These are phyloP conservation scores for Pontederia paniculata DNA, from an alignment of 176 grass and related monocot species.

Conservation along the genomic window DNA sequence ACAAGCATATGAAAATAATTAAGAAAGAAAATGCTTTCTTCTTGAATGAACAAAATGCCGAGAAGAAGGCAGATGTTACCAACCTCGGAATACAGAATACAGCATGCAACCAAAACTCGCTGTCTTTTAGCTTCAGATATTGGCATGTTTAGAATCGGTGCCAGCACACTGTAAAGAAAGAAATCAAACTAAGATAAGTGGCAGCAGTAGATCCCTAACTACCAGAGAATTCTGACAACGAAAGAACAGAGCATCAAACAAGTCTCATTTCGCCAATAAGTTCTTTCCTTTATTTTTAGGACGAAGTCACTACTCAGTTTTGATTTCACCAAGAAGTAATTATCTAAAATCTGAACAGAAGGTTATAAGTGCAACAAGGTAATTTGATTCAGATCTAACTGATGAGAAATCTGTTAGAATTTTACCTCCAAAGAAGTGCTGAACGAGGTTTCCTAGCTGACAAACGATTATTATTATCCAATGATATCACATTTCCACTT, in stretches of 20 bases:
- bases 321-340: too few relatives aligned
- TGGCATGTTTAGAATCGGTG: constrained; percentile 94
- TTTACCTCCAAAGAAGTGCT: constrained; percentile 94
- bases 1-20: too few relatives aligned
- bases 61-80: constrained; percentile 21
- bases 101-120: constrained; percentile 88
- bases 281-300: too few relatives aligned
- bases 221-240: not conserved
- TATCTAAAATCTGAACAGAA: constrained; percentile 27
- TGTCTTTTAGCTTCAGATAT: constrained; percentile 90
- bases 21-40: not conserved
- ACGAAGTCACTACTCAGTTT: too few relatives aligned
- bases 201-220: not conserved
- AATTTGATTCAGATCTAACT: too few relatives aligned
- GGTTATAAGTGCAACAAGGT: constrained; percentile 18
- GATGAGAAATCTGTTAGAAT: not conserved
- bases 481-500: constrained; percentile 31
- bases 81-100: constrained; percentile 94
- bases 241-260: not conserved
- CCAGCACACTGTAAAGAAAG: constrained; percentile 63
- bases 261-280: too few relatives aligned
- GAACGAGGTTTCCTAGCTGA: constrained; percentile 68
- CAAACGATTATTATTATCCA: constrained; percentile 53
- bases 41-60: constrained; percentile 4
- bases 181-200: not conserved